Percentiles rank a stretch among this genome's conserved stretches.
These are phyloP conservation scores for Naumovozyma dairenensis DNA, from an alignment of 805 yeast species.

Conservation along the genomic window DNA sequence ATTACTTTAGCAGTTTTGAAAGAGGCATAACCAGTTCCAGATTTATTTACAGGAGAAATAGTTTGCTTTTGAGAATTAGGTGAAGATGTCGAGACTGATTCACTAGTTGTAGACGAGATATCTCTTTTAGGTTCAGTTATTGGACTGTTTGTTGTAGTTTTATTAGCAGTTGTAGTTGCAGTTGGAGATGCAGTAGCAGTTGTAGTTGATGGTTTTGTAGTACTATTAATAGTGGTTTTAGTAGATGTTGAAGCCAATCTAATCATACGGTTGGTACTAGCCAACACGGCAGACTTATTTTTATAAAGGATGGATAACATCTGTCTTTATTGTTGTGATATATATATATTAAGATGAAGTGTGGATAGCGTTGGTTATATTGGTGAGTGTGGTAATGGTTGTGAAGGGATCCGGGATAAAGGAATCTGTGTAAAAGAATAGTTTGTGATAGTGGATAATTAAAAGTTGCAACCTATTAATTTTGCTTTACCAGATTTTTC, in stretches of 20 bases:
- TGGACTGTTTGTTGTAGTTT: conserved; percentile 1
- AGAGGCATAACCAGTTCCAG: conserved; percentile 29
- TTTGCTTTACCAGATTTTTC: no score
- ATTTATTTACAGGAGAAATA: conserved; percentile 7
- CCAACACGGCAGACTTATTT: conserved; percentile 6
- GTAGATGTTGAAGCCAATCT: conserved; percentile 12
- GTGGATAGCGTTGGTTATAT: no score
- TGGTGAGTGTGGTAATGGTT: no score
- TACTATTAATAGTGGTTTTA: not conserved
- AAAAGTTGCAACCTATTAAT: no score
- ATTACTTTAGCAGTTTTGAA: conserved; percentile 33
- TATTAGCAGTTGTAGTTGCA: no score
- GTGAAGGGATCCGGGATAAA: no score
- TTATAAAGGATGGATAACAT: conserved; percentile 9
- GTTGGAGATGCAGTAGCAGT: conserved; percentile 3
- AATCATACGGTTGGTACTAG: conserved; percentile 10
- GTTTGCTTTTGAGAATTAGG: conserved; percentile 3
- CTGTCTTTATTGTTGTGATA: no score
- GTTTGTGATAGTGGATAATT: no score
- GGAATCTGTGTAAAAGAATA: no score
- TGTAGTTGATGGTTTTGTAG: not conserved
- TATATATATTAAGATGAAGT: no score
- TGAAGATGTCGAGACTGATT: conserved; percentile 2
- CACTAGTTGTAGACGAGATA: conserved; percentile 3
- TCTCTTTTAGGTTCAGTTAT: no score